phyloP scores from a whole-genome alignment of 768 basidiomycete species.

The Suillus clintonianus region DNA sequence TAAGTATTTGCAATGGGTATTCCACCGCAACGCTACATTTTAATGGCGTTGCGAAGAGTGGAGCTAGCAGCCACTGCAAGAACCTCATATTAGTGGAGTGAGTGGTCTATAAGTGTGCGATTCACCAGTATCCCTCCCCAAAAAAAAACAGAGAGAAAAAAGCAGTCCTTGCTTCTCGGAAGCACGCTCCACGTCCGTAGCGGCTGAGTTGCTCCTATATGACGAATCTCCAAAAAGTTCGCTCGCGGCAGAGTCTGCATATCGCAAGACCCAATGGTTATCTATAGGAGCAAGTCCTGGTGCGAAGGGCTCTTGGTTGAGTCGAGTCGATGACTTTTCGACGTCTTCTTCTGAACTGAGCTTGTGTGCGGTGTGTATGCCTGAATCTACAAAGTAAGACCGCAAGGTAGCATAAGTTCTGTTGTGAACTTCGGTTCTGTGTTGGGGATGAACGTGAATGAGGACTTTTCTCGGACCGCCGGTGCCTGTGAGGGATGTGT shows the following conservation, averaged over 20 bases:
- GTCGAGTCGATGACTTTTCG: slow-evolving; percentile 80
- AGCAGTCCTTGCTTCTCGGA: slow-evolving; percentile 86
- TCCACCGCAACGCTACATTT: slow-evolving; percentile 35
- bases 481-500: slow-evolving; percentile 54
- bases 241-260: slow-evolving; percentile 44
- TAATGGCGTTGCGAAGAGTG: slow-evolving; percentile 77
- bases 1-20: no score
- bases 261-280: slow-evolving; percentile 69
- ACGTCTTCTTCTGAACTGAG: no score
- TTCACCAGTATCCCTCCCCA: slow-evolving; percentile 52
- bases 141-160: slow-evolving; percentile 43
- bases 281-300: slow-evolving; percentile 84
- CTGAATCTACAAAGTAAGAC: no score
- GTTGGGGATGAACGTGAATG: no score
- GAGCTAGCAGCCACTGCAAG: slow-evolving; percentile 70
- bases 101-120: no score
- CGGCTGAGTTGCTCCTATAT: slow-evolving; percentile 69
- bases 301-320: slow-evolving; percentile 84
- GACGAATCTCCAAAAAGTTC: slow-evolving; percentile 68
- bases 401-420: no score
- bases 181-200: slow-evolving; percentile 65
- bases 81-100: no score
- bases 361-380: no score
- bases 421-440: no score
- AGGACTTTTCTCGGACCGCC: no score